Evolutionary conservation across 2,329 filamentous ascomycete genomes (phyloP).

Genomic region (Aspergillus terreus): DNA sequence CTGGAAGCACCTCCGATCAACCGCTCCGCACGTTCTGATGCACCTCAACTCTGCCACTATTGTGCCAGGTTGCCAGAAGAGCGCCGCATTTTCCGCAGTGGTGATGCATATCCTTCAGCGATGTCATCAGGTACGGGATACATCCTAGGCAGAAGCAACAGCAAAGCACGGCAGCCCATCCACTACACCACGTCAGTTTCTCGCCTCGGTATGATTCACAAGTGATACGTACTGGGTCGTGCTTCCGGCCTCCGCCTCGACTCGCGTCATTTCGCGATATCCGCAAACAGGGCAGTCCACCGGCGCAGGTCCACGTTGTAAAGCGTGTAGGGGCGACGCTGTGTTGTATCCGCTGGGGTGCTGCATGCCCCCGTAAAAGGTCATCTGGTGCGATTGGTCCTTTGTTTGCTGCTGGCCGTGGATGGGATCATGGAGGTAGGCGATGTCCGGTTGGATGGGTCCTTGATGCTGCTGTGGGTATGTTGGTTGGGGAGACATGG

Average conservation of each 20-base stretch:
- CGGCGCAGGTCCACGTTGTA: constrained; percentile 35
- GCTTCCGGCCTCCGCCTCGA: constrained; percentile 18
- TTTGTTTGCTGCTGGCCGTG: neutral
- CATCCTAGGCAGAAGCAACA: constrained; percentile 44
- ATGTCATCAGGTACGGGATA: constrained; percentile 47
- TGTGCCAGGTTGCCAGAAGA: constrained; percentile 47
- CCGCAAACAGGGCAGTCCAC: constrained; percentile 49
- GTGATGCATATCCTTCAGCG: constrained; percentile 48
- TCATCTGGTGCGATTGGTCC: constrained; percentile 1
- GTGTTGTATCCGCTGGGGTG: constrained; percentile 23
- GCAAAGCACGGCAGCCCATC: constrained; percentile 46
- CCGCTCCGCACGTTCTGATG: constrained; percentile 19
- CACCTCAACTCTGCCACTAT: constrained; percentile 46
- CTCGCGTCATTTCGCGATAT: constrained; percentile 31
- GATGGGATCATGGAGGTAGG: constrained; percentile 1
- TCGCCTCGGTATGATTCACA: no score
- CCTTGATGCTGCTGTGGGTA: neutral
- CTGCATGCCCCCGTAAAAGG: neutral
- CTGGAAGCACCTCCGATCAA: no score
- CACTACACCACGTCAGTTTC: constrained; percentile 26
- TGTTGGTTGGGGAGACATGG: no score
- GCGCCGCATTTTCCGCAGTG: constrained; percentile 46
- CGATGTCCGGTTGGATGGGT: neutral
- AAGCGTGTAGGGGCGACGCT: constrained; percentile 21
- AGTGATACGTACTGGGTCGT: constrained; percentile 27